Conservation (phyloP, 106 monocot genomes). For the Allium sativum region DNA sequence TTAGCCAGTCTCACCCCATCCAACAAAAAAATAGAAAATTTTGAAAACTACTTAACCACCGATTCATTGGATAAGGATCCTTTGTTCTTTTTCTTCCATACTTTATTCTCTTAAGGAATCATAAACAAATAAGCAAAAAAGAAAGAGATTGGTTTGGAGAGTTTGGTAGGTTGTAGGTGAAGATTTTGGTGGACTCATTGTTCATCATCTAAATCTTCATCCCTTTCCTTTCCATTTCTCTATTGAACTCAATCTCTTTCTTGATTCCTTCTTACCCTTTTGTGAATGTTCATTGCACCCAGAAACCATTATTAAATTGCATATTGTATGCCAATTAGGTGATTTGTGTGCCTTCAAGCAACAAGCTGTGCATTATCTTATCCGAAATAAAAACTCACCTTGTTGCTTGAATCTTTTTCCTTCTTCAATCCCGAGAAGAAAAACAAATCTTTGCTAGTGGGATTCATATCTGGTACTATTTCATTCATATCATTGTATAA, state of each 20-base stretch:
- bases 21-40: background rate
- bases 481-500: conserved; percentile 11
- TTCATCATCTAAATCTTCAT: conserved; percentile 4
- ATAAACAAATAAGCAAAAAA: background rate
- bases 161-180: conserved; percentile 8
- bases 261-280: background rate
- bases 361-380: background rate
- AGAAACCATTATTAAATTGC: background rate
- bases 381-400: background rate
- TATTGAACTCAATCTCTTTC: background rate
- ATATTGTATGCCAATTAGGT: background rate
- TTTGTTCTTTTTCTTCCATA: background rate
- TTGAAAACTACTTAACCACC: background rate
- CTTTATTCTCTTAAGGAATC: background rate
- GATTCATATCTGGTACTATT: conserved; percentile 2
- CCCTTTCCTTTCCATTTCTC: background rate
- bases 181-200: conserved; percentile 6
- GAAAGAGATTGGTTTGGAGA: background rate
- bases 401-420: conserved; percentile 6
- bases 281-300: background rate
- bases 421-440: background rate
- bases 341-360: background rate
- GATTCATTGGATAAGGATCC: conserved; percentile 4
- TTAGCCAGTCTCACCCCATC: background rate
- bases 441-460: conserved; percentile 4